Base-by-base conservation (phyloP, 1,284 basidiomycete species). In the Microbotryum violaceum region DNA sequence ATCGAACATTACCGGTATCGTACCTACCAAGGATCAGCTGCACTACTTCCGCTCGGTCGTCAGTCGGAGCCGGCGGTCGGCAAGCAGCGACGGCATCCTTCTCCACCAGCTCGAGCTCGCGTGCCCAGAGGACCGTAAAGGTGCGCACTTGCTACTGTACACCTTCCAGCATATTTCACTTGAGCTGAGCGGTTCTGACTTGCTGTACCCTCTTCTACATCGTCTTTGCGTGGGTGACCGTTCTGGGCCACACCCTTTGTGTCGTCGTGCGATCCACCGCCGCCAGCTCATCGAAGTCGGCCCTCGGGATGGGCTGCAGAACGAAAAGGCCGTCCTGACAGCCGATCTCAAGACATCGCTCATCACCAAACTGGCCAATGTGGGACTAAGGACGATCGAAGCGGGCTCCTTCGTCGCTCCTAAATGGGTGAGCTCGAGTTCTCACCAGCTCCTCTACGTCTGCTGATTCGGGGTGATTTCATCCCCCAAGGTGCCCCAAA, bases 301-400 rank as follows among this genome's bases (percentile, higher is more conserved):
- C 0, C 89, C 92, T 1, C 80, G 93, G 25, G 93, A 97, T 75
- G 93, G 93, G 0, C 79, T 97, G 18, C 93, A 97, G 78, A 97
- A 97, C 73, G 89, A 97, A 73, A 85, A 86, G 67, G 46, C 56
- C 14, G 79, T 80, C 0, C 63, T 75, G 3, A 78, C 85, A 9
- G 85, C 94, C 4, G 79, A 82, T 14, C 78, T 87, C 66, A 96
- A 94, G 75, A 82, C 86, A 49, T 86, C 89, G 69, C 81, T 97
- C 53, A 85, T 97, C 64, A 82, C 88, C 63, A 78, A 85, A 16
- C 82, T 97, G 5, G 83, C 82, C 6, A 73, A 77, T 10, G 84
- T 88, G 3, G 93, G 93, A 0, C 75, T 86, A 65, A 79, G 78
- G 58, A 83, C 79, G 58, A 86, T 97, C 66, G 93, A 97, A 77